These are phyloP conservation scores for Globisporangium spinosum DNA, from an alignment of 352 stramenopile species.

Conservation along the genomic window DNA sequence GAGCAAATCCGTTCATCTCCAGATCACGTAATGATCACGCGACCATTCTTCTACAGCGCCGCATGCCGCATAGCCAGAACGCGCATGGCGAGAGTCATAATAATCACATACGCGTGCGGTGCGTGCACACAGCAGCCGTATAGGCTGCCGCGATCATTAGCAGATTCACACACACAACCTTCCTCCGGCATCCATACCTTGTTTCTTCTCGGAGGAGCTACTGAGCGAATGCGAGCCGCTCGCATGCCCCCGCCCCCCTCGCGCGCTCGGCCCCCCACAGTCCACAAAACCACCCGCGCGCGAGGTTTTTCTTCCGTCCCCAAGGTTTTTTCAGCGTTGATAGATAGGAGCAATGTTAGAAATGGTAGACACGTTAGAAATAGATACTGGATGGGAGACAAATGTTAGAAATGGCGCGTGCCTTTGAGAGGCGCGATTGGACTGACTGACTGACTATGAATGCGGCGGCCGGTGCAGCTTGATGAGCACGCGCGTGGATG, in stretches of 20 bases:
- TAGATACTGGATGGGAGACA: background rate
- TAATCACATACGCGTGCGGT: background rate
- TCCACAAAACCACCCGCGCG: constrained; percentile 13
- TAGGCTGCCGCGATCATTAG: background rate
- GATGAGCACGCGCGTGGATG: constrained; percentile 28
- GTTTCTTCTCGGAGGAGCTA: constrained; percentile 21
- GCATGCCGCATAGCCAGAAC: background rate
- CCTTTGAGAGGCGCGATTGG: background rate
- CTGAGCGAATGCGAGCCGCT: constrained; percentile 20
- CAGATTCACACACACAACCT: constrained; percentile 1
- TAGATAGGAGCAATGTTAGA: background rate
- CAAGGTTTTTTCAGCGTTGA: background rate
- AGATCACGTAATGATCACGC: background rate
- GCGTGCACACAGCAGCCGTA: background rate
- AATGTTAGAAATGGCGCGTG: constrained; percentile 10
- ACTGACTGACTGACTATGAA: background rate
- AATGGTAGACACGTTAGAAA: background rate
- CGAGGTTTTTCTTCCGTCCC: background rate
- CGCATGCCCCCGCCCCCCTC: background rate
- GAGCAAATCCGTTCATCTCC: background rate
- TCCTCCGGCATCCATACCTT: constrained; percentile 10
- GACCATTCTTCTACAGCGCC: background rate
- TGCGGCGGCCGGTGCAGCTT: constrained; percentile 38
- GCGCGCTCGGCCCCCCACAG: background rate
- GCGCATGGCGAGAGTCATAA: background rate